Evolutionary conservation across 805 yeast genomes (phyloP), one percentile per base, ranked within the genome.

Genomic region (Zygosaccharomyces gambellarensis): DNA sequence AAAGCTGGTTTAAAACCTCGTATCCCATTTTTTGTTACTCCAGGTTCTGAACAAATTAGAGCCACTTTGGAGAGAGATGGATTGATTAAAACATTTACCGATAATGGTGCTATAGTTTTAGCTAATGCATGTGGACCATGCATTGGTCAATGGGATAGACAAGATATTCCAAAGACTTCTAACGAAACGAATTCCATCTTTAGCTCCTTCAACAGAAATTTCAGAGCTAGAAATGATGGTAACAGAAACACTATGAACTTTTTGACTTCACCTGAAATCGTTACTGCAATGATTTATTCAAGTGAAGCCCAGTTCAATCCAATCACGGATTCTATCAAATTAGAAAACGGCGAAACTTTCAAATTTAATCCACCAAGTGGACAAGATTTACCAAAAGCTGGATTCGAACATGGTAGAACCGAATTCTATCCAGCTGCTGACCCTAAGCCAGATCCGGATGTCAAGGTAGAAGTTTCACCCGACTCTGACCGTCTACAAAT

Each of bases 51-150:
- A 74, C 97, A 90, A 74, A 89, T 92, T 62, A 82, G 98, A 72
- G 98, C 98, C 46, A 92, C 99, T 46, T 82, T 92, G 61, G 96
- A 87, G 69, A 83, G 97, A 72, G 99, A 92, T 70, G 98, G 98
- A 51, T 81, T 86, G 64, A 80, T 87, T 54, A 76, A 84, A 42
- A 81, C 84, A 39, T 90, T 92, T 69, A 83, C 84, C 69, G 81
- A 85, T 48, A 85, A 83, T 62, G 98, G 98, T 52, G 99, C 96
- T 59, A 78, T 81, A 51, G 96, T 92, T 40, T 78, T 92, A 60
- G 97, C 98, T 47, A 92, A 92, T 70, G 99, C 99, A 19, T 92
- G 99, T 79, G 99, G 99, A 60, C 99, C 98, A 64, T 92, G 99
- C 77, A 92, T 92, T 67, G 99, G 99, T 51, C 99, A 92, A 77